Conservation (phyloP, 2,329 filamentous ascomycete genomes). For the Bipolaris gigantea region DNA sequence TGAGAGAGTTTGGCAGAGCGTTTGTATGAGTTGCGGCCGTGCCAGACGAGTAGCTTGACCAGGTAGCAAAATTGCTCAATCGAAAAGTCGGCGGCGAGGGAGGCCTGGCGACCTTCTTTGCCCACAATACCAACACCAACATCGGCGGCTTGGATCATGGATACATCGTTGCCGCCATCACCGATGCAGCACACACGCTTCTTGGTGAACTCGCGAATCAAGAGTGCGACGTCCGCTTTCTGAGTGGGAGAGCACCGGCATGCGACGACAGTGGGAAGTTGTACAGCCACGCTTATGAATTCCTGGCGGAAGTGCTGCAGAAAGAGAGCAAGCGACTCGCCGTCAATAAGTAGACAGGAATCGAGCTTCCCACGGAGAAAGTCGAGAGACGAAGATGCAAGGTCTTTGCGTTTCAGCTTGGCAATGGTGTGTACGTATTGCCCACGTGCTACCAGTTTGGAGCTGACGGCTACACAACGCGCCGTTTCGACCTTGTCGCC, state of each 20-base stretch:
- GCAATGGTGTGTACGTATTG: conserved; percentile 95
- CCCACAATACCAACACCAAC: conserved; percentile 97
- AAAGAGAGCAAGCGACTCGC: conserved; percentile 83
- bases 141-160: conserved; percentile 98
- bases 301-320: conserved; percentile 78
- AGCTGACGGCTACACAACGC: conserved; percentile 91
- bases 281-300: conserved; percentile 87
- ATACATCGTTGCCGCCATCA: conserved; percentile 96
- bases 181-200: conserved; percentile 98
- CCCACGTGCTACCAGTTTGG: conserved; percentile 87
- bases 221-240: conserved; percentile 87
- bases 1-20: conserved; percentile 92
- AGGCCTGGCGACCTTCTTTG: conserved; percentile 94
- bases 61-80: conserved; percentile 95
- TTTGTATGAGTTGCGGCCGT: conserved; percentile 96
- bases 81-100: conserved; percentile 92
- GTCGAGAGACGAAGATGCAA: conserved; percentile 84
- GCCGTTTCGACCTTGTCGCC: conserved; percentile 98
- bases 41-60: conserved; percentile 97
- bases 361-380: conserved; percentile 82
- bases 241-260: conserved; percentile 97
- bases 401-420: conserved; percentile 79
- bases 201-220: conserved; percentile 89
- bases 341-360: conserved; percentile 91
- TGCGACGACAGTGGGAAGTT: conserved; percentile 87